Evolutionary conservation across 306 rosid genomes (phyloP), one percentile per base, ranked within the genome.

Genomic region (Leucaena leucocephala): DNA sequence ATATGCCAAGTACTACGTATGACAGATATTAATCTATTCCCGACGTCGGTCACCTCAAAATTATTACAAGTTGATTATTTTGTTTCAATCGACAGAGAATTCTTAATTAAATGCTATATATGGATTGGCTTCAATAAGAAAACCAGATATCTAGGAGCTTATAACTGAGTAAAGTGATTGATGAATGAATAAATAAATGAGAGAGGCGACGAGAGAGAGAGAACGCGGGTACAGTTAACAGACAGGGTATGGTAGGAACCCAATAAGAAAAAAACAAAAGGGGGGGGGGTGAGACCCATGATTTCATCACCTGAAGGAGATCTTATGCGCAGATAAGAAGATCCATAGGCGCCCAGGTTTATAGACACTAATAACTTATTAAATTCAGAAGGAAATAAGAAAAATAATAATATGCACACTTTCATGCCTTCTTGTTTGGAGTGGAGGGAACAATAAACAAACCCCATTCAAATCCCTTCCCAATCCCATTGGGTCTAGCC

Each of bases 391-490:
- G 27, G 27, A 27, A 27, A 27, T 27, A 27, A 27, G 27, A 27
- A 59, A 58, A 68, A 10, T 7, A 44, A 68, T n/a, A 46, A 66
- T 38, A 76, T 71, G 71, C 84, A 75, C 73, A 74, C 80, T 80
- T 72, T 89, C 90, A 88, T 84, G 88, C 88, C 78, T 81, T 85
- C 50, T 80, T 92, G 98, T 94, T 89, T 90, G 96, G 89, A 85
- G 87, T 81, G 95, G 88, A 92, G 98, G 98, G 96, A 92, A 94
- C 98, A 88, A 88, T 92, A 45, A 79, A 86, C 84, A 78, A 86
- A 87, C 81, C 87, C 87, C 82, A 86, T 89, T 84, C 85, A 76
- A 84, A 70, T 84, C 81, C 52, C 43, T 74, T 35, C 43, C 68
- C 81, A 80, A 79, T 84, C 87, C 88, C 89, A 85, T 87, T 86